Conservation (phyloP, 1,139 yeast genomes). For the Blastobotrys elegans region DNA sequence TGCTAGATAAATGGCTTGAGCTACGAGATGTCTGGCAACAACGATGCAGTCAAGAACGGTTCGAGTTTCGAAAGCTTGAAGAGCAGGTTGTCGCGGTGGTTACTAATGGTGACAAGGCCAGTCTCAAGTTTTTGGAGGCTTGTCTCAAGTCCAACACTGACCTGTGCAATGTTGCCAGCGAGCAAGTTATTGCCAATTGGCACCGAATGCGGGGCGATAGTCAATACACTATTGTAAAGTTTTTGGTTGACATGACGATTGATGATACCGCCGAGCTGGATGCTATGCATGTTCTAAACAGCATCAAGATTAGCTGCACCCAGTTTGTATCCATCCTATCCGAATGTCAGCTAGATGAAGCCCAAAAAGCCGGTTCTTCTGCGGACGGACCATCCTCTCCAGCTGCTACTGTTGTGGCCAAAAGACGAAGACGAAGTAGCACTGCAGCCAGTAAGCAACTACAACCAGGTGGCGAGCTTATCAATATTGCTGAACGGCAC, state of each 20-base stretch:
- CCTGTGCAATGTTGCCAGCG: conserved; percentile 47
- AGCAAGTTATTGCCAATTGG: conserved; percentile 53
- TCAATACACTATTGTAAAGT: conserved; percentile 53
- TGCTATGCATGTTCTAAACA: conserved; percentile 51
- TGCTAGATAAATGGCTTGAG: conserved; percentile 39
- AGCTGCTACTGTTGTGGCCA: conserved; percentile 17
- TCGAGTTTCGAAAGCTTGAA: conserved; percentile 52
- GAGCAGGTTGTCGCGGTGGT: conserved; percentile 50
- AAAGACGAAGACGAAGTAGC: conserved; percentile 69
- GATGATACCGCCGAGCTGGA: conserved; percentile 48
- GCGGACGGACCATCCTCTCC: conserved; percentile 41
- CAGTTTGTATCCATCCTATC: conserved; percentile 47
- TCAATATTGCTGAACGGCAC: conserved; percentile 70
- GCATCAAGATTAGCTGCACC: conserved; percentile 43
- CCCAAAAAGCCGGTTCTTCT: conserved; percentile 35
- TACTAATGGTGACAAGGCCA: conserved; percentile 54
- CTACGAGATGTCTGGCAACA: conserved; percentile 43
- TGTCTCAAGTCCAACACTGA: conserved; percentile 46
- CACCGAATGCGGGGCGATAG: conserved; percentile 50
- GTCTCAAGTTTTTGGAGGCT: conserved; percentile 55
- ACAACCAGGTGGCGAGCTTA: conserved; percentile 64
- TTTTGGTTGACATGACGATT: conserved; percentile 51
- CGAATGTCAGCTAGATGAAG: conserved; percentile 41
- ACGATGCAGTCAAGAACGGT: conserved; percentile 45
- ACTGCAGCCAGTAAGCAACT: conserved; percentile 68